Evolutionary conservation across 345 rosid genomes (phyloP).

Genomic region (Erysimum cheiranthoides): DNA sequence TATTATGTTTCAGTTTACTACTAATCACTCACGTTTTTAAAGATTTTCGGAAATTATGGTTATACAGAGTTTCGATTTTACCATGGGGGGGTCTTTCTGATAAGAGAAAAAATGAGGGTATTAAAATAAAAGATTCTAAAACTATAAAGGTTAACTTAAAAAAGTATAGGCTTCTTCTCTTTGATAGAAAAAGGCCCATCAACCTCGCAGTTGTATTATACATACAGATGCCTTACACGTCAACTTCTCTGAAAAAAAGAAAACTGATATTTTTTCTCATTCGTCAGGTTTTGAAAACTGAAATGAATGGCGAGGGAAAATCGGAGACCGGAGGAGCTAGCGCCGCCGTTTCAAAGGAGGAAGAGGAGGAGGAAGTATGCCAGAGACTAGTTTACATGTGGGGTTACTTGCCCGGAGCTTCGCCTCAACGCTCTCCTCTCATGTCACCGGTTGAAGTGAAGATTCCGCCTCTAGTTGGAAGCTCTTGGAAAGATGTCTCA

Average conservation of each 20-base stretch:
- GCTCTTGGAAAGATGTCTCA: constrained; percentile 79
- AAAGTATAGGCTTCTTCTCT: neutral
- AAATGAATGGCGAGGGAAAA: constrained; percentile 66
- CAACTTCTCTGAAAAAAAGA: constrained; percentile 18
- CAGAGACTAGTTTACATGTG: constrained; percentile 69
- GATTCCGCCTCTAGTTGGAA: constrained; percentile 47
- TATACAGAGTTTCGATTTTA: neutral
- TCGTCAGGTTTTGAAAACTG: constrained; percentile 2
- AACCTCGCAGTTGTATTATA: constrained; percentile 26
- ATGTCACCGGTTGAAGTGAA: constrained; percentile 66
- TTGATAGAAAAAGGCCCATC: neutral
- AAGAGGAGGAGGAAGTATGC: constrained; percentile 44
- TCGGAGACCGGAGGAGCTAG: constrained; percentile 38
- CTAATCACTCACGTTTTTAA: no score
- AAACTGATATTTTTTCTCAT: constrained; percentile 14
- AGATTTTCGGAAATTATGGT: neutral
- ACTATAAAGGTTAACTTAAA: neutral
- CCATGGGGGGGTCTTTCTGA: neutral
- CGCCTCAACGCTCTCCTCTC: constrained; percentile 80
- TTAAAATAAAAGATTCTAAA: neutral
- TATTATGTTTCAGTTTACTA: no score
- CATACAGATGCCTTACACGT: constrained; percentile 38
- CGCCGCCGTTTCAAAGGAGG: constrained; percentile 31
- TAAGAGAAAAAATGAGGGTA: neutral
- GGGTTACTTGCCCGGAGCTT: constrained; percentile 98